Evolutionary conservation across 2,329 filamentous ascomycete species (phyloP).

Genomic region (Fusarium buxicola): DNA sequence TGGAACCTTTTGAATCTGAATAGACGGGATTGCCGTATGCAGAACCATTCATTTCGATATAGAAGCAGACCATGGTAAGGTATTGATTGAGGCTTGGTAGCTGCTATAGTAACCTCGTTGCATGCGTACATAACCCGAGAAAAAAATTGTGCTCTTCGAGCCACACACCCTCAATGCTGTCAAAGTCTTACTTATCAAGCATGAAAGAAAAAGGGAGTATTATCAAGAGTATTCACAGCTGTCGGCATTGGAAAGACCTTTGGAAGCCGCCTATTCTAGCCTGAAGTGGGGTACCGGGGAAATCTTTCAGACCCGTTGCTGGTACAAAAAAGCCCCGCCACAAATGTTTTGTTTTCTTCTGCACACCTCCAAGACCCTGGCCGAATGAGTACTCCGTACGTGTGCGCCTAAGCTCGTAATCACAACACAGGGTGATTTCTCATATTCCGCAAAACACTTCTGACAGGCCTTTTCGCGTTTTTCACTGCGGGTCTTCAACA

Average conservation of each 20-base stretch:
- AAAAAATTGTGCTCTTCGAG: background rate
- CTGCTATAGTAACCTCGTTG: background rate
- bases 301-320: slow-evolving; percentile 30
- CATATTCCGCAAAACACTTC: background rate
- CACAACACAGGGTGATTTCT: background rate
- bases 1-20: background rate
- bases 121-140: background rate
- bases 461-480: background rate
- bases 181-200: too few species aligned
- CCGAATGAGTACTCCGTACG: slow-evolving; percentile 1
- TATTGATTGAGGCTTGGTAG: background rate
- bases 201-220: too few species aligned
- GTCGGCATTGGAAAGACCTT: slow-evolving; percentile 7
- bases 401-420: background rate
- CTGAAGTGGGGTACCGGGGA: slow-evolving; percentile 33
- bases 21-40: background rate
- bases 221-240: background rate
- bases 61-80: background rate
- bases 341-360: slow-evolving; percentile 41
- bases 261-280: background rate
- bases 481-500: background rate
- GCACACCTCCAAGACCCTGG: slow-evolving; percentile 11
- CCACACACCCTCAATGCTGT: background rate
- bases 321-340: slow-evolving; percentile 38
- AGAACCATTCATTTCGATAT: background rate